Conservation (phyloP, 306 rosid genomes). For the Phaseolus lunatus region DNA sequence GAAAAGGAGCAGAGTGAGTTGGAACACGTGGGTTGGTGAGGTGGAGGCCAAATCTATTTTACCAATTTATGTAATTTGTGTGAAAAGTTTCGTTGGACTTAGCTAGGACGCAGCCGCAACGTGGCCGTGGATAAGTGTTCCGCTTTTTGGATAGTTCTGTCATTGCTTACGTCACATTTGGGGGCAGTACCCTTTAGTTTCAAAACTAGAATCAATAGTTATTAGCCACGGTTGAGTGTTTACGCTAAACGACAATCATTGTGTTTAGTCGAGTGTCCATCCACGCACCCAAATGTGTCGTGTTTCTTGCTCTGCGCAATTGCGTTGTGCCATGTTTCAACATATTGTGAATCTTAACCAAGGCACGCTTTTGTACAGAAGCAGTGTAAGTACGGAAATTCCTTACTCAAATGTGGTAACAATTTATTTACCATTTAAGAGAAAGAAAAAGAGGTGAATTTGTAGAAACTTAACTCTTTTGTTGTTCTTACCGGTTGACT, state of each 20-base stretch:
- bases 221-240: constrained; percentile 49
- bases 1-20: neutral
- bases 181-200: neutral
- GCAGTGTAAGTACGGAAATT: no score
- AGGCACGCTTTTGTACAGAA: no score
- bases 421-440: no score
- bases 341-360: neutral
- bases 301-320: neutral
- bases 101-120: constrained; percentile 47
- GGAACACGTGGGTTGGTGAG: constrained; percentile 54
- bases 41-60: constrained; percentile 29
- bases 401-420: no score
- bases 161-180: constrained; percentile 69
- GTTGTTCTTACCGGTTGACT: no score
- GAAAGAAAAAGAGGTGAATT: no score
- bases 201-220: constrained; percentile 25
- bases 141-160: constrained; percentile 39
- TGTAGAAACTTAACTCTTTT: no score
- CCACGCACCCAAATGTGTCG: neutral
- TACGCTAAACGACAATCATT: neutral
- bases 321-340: neutral
- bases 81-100: neutral
- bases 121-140: constrained; percentile 33
- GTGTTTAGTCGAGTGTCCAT: neutral
- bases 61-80: neutral